Evolutionary conservation across 1,139 yeast species (phyloP).

Genomic region (Blastobotrys serpentis): DNA sequence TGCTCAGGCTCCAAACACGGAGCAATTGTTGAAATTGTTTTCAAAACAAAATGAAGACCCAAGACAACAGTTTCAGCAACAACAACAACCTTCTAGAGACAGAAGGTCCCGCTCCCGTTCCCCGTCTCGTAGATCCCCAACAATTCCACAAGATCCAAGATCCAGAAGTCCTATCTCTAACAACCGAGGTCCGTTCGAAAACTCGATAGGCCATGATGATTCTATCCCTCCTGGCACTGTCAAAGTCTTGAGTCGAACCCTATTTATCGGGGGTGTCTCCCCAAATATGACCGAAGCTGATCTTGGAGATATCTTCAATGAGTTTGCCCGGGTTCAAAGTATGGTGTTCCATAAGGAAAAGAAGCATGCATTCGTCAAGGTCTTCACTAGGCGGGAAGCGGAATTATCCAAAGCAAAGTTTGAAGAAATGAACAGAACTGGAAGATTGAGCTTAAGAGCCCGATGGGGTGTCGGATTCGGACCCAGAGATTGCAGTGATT

Average conservation of each 20-base stretch:
- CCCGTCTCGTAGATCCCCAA: constrained; percentile 16
- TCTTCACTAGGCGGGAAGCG: constrained; percentile 93
- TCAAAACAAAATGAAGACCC: not conserved
- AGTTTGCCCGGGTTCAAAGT: constrained; percentile 94
- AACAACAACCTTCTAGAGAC: constrained; percentile 21
- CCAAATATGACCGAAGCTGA: constrained; percentile 74
- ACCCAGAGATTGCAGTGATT: constrained; percentile 96
- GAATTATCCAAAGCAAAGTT: constrained; percentile 58
- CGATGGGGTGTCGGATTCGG: constrained; percentile 99
- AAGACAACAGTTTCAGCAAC: constrained; percentile 14
- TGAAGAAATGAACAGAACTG: constrained; percentile 53
- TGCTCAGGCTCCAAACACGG: constrained; percentile 9
- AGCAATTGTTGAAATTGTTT: constrained; percentile 5
- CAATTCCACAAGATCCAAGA: constrained; percentile 25
- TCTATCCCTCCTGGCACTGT: constrained; percentile 76
- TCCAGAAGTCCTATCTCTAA: constrained; percentile 3
- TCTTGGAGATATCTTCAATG: constrained; percentile 59
- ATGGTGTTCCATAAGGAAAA: constrained; percentile 83
- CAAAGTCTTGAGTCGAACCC: constrained; percentile 82
- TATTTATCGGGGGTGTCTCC: constrained; percentile 93
- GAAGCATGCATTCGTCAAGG: constrained; percentile 94
- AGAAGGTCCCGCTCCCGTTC: constrained; percentile 36
- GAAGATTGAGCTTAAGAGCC: constrained; percentile 61
- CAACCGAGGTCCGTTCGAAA: constrained; percentile 53
- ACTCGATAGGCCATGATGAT: constrained; percentile 66